Conservation (phyloP, 106 monocot species). For the Dendrobium chrysotoxum region DNA sequence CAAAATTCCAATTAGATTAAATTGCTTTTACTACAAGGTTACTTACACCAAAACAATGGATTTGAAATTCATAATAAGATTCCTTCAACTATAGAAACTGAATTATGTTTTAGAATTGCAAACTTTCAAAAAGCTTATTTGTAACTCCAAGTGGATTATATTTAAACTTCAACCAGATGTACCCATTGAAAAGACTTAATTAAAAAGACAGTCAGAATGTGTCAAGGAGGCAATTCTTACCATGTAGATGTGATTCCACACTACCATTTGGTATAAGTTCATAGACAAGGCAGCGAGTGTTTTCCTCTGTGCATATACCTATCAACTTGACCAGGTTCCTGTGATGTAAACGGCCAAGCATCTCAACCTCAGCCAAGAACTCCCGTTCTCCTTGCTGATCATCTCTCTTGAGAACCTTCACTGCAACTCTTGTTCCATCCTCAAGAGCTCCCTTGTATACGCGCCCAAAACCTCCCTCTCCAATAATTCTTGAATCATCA, state of each 20-base stretch:
- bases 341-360: constrained; percentile 95
- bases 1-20: no score
- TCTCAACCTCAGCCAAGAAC: constrained; percentile 89
- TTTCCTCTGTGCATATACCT: constrained; percentile 78
- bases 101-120: no score
- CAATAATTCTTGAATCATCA: constrained; percentile 54
- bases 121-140: neutral
- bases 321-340: constrained; percentile 92
- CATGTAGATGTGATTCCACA: constrained; percentile 97
- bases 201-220: neutral
- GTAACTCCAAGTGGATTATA: neutral
- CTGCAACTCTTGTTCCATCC: constrained; percentile 67
- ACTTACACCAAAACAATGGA: no score
- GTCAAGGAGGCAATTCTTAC: constrained; percentile 22
- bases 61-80: no score
- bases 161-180: neutral
- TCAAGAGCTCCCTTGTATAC: constrained; percentile 72
- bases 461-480: constrained; percentile 95
- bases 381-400: constrained; percentile 84
- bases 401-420: constrained; percentile 89
- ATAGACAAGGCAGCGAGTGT: constrained; percentile 67
- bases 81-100: no score
- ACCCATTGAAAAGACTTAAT: no score
- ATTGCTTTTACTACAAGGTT: no score
- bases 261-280: constrained; percentile 95